Evolutionary conservation across 148 eudicot genomes (phyloP).

Genomic region (Chenopodium berlandieri): DNA sequence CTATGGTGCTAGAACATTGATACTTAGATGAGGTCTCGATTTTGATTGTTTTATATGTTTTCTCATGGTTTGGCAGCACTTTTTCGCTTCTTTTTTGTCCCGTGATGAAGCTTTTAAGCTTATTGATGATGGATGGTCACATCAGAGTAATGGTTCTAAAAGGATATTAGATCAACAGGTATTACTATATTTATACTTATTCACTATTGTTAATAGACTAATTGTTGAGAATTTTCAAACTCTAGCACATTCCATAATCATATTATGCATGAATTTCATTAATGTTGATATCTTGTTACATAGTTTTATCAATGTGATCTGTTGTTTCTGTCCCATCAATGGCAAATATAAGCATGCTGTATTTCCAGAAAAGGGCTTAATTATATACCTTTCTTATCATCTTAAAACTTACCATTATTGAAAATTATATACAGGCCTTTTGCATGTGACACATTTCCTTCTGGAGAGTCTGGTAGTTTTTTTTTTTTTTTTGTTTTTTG

Average conservation of each 20-base stretch:
- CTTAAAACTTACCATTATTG: neutral
- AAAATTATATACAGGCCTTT: neutral
- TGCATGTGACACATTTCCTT: neutral
- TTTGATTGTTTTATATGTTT: conserved; percentile 10
- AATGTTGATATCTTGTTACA: neutral
- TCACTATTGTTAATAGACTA: neutral
- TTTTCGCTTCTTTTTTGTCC: conserved; percentile 89
- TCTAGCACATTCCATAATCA: neutral
- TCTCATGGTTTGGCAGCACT: conserved; percentile 47
- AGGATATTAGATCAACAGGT: conserved; percentile 55
- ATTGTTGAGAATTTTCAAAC: neutral
- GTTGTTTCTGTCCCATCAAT: neutral
- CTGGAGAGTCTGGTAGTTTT: neutral
- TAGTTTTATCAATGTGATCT: neutral
- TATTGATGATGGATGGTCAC: conserved; percentile 73
- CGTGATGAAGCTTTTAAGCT: conserved; percentile 96
- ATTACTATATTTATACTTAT: conserved; percentile 8
- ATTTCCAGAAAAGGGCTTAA: neutral
- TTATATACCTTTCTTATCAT: neutral
- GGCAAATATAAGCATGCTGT: neutral
- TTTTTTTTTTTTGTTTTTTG: too few relatives aligned
- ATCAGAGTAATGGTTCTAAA: conserved; percentile 44
- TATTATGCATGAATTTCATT: neutral
- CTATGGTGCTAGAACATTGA: neutral
- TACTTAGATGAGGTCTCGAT: neutral